Evolutionary conservation across 768 basidiomycete species (phyloP).

Genomic region (Phylloporus scabripes): DNA sequence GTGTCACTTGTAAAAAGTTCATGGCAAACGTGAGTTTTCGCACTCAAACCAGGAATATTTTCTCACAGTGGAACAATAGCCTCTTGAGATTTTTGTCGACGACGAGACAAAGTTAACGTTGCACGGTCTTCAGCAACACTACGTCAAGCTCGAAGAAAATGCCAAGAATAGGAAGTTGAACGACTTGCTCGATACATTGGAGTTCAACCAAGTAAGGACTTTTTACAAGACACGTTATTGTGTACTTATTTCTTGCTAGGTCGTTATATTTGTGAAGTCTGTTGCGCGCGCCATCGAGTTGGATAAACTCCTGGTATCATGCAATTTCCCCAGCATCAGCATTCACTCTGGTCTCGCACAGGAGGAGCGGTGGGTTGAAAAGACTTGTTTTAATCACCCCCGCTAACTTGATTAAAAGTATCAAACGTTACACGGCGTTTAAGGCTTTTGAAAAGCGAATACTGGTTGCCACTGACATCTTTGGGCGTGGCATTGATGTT

Average conservation of each 20-base stretch:
- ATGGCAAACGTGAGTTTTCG: constrained; percentile 84
- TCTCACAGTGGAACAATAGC: constrained; percentile 44
- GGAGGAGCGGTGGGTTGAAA: constrained; percentile 79
- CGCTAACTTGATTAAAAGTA: constrained; percentile 43
- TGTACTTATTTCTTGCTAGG: constrained; percentile 43
- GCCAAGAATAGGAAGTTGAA: constrained; percentile 97
- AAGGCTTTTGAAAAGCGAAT: constrained; percentile 99
- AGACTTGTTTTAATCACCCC: neutral
- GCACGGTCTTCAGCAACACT: constrained; percentile 98
- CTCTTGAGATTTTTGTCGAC: constrained; percentile 98
- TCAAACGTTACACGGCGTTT: constrained; percentile 94
- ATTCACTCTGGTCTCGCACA: constrained; percentile 95
- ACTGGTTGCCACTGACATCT: constrained; percentile 97
- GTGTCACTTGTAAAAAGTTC: constrained; percentile 98
- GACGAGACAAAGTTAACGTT: constrained; percentile 98
- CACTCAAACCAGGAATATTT: neutral
- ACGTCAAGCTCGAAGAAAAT: constrained; percentile 92
- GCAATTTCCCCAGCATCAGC: constrained; percentile 97
- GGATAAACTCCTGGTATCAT: constrained; percentile 92
- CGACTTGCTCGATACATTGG: constrained; percentile 88
- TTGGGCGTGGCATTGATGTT: constrained; percentile 98
- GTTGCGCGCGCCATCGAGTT: constrained; percentile 94
- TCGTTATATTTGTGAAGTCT: constrained; percentile 99
- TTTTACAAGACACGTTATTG: neutral
- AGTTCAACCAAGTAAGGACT: constrained; percentile 87